A percentile compares a stretch with the other conserved stretches of the same genome.
Conservation (phyloP, 805 yeast genomes). For the Starmerella sirachaensis region DNA sequence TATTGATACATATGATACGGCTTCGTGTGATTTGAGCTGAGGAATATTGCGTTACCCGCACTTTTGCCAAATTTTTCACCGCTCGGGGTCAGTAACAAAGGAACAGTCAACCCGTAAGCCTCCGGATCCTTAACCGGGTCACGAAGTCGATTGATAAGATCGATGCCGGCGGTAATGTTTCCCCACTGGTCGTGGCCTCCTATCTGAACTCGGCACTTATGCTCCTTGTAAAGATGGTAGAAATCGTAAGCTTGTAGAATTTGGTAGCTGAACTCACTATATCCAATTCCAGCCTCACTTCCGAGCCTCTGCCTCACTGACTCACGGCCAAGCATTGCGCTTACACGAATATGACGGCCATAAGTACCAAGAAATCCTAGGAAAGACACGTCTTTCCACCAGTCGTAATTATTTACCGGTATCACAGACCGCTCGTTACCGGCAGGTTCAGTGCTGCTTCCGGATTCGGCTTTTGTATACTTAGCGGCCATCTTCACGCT, state of each 20-base stretch:
- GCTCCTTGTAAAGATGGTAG: conserved; percentile 55
- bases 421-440: background rate
- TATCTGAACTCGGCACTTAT: conserved; percentile 56
- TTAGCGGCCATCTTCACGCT: conserved; percentile 53
- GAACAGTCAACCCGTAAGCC: conserved; percentile 75
- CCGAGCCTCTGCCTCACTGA: conserved; percentile 65
- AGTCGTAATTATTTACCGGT: conserved; percentile 53
- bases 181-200: conserved; percentile 99
- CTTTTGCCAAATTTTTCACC: conserved; percentile 96
- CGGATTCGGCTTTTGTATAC: conserved; percentile 28
- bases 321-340: conserved; percentile 81
- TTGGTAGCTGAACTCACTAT: conserved; percentile 89
- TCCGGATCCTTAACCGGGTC: conserved; percentile 15
- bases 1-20: conserved; percentile 78
- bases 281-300: conserved; percentile 70
- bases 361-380: conserved; percentile 63
- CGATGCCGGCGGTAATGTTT: conserved; percentile 91
- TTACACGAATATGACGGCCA: conserved; percentile 69
- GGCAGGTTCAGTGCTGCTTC: conserved; percentile 31
- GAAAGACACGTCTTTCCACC: conserved; percentile 78
- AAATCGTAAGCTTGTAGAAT: conserved; percentile 88
- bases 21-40: conserved; percentile 60
- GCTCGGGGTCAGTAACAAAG: conserved; percentile 70
- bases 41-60: conserved; percentile 92
- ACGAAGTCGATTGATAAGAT: conserved; percentile 55